These are phyloP conservation scores for Arthrobotrys conoides DNA, from an alignment of 2,329 filamentous ascomycete species.

Conservation along the genomic window DNA sequence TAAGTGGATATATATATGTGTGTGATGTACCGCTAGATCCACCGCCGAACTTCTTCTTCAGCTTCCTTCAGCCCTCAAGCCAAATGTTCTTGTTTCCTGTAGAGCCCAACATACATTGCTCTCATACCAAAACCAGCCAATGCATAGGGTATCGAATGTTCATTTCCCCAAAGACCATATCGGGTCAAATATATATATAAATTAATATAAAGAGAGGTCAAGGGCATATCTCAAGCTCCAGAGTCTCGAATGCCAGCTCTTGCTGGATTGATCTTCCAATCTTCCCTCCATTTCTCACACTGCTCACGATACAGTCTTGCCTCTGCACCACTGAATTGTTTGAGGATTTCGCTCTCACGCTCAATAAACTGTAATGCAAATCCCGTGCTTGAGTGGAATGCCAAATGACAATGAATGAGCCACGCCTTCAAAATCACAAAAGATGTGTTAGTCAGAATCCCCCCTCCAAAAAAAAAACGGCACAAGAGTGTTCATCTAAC, in stretches of 20 bases:
- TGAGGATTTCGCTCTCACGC: slow-evolving; percentile 42
- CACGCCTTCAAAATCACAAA: slow-evolving; percentile 48
- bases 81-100: too few species aligned
- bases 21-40: too few species aligned
- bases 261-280: slow-evolving; percentile 37
- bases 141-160: too few species aligned
- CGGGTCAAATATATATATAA: neutral
- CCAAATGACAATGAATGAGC: slow-evolving; percentile 66
- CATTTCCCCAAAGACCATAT: too few species aligned
- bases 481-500: slow-evolving; percentile 38
- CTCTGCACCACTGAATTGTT: slow-evolving; percentile 3
- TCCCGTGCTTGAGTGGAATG: slow-evolving; percentile 73
- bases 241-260: slow-evolving; percentile 25
- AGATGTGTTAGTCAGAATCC: neutral
- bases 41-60: too few species aligned
- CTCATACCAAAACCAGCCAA: too few species aligned
- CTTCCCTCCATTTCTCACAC: slow-evolving; percentile 43
- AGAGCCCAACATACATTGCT: too few species aligned
- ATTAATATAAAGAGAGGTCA: slow-evolving; percentile 1
- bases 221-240: slow-evolving; percentile 29
- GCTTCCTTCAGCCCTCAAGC: too few species aligned
- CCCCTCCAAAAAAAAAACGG: neutral
- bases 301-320: slow-evolving; percentile 33
- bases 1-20: too few species aligned
- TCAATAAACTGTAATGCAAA: slow-evolving; percentile 72